Evolutionary conservation across 805 yeast genomes (phyloP), one percentile per base, ranked within the genome.

Genomic region (Yarrowia sp.): DNA sequence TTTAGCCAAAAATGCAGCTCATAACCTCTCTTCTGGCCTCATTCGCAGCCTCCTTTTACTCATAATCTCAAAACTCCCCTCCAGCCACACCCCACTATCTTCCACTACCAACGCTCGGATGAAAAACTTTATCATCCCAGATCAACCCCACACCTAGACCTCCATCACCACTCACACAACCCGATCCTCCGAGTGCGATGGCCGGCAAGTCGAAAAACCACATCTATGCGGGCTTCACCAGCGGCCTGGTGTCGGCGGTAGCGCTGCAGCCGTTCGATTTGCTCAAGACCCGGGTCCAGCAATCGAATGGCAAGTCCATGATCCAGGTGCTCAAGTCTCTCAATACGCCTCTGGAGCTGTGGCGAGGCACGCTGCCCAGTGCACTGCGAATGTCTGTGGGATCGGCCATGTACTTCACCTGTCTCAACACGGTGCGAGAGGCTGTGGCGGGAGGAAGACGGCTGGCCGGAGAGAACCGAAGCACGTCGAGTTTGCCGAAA

Each of bases 331-430:
- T 77, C 20, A 70, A 68, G 70, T 74, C 66, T 38, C 47, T 73
- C n/a, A 46, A 43, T 14, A 64, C 71, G 1, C 68, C 74, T 5
- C 17, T 75, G 58, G 86, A 87, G 64, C 80, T 93, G 46, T 95
- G 99, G 99, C 83, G 97, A 67, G 99, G 99, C 0, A 94, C 97
- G 0, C 73, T 92, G 44, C 97, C 99, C 0, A 91, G 97, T 20
- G 92, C 96, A 0, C 73, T 94, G 33, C 82, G 99, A 69, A 94
- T 97, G 0, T 91, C 97, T 0, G 81, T 91, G 13, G 99, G 99
- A 0, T 89, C 96, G 50, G 97, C 95, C 0, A 78, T 95, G 40
- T 95, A 95, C 74, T 82, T 95, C 66, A 84, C 97, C 0, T 82
- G 89, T 15, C 79, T 95, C 67, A 89, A 92, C 69, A 72, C 82